Base-by-base conservation (phyloP, 208 protist species). In the Angomonas ambiguus region DNA sequence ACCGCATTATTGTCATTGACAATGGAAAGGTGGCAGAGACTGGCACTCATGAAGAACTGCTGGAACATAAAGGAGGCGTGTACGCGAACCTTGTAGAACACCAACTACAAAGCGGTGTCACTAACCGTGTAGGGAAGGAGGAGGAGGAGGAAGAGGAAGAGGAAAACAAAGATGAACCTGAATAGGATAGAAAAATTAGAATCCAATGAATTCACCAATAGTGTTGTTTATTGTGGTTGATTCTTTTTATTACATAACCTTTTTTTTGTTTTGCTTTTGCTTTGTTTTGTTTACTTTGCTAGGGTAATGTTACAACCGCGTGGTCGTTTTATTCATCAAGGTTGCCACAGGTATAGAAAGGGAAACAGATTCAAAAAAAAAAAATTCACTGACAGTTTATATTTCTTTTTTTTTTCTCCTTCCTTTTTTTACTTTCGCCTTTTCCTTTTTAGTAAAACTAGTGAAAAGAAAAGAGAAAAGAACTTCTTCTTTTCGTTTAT, bases 1-100 rank as follows among this genome's bases (percentile, higher is more conserved):
- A 87, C 67, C 38, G 69, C 13, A 79, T 90, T 18, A 41, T 71
- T 35, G 84, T 90, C 16, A n/a, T 90, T 24, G 27, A 70, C 0
- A 24, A 63, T 42, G 79, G 83, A 4, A 25, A 48, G 18, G 65
- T 85, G 6, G 64, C 45, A 18, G 79, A 90, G 61, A 31, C 49
- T 20, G 79, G 82, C 41, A 76, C 58, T 5, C 41, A 22, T 27
- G 42, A 62, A 22, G 51, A 69, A 27, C 34, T 45, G 33, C 55
- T 69, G 22, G 35, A 51, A 5, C 5, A 30, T 10, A 51, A 42
- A 4, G 51, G 42, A 4, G 51, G 42, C 0, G 58, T 68, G 2
- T 82, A 83, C 72, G 82, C 60, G 67, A 63, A 60, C 34, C 60
- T 82, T 1, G 71, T 77, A 56, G 74, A 71, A 53, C 77, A 71